These are phyloP conservation scores for Sclerotinia sclerotiorum DNA, from an alignment of 2,329 filamentous ascomycete species.

Conservation along the genomic window DNA sequence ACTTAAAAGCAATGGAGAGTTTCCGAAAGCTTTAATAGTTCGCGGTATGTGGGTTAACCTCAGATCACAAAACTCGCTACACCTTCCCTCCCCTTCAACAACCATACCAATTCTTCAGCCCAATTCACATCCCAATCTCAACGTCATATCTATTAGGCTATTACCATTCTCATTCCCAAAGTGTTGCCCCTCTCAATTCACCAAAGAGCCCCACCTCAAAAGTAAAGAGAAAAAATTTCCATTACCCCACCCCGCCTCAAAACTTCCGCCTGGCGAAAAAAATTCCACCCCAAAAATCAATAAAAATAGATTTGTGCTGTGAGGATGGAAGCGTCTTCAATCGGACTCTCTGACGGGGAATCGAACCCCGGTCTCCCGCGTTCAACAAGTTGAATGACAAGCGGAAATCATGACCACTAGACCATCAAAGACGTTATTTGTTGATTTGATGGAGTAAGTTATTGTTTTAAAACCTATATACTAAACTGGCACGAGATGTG, in stretches of 20 bases:
- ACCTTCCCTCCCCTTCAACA: background rate
- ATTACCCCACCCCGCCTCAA: background rate
- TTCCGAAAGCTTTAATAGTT: background rate
- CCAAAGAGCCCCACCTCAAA: background rate
- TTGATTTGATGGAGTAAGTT: no score
- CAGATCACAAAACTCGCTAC: conserved; percentile 5
- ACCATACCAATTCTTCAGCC: background rate
- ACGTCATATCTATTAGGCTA: background rate
- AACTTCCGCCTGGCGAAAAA: background rate
- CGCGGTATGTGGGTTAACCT: background rate
- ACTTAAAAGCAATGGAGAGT: background rate
- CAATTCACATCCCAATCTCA: background rate
- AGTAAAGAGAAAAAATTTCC: background rate
- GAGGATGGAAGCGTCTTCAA: no score
- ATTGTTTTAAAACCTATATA: no score
- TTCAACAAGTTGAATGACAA: conserved; percentile 41
- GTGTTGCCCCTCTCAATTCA: background rate
- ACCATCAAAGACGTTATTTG: conserved; percentile 36
- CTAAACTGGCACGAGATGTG: no score
- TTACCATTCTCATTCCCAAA: background rate
- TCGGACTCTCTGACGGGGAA: conserved; percentile 36
- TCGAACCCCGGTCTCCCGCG: conserved; percentile 38
- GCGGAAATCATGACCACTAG: conserved; percentile 43
- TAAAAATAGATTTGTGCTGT: no score
- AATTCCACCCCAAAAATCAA: background rate